Conservation (phyloP, 1,284 basidiomycete genomes). For the Boletus smithii region DNA sequence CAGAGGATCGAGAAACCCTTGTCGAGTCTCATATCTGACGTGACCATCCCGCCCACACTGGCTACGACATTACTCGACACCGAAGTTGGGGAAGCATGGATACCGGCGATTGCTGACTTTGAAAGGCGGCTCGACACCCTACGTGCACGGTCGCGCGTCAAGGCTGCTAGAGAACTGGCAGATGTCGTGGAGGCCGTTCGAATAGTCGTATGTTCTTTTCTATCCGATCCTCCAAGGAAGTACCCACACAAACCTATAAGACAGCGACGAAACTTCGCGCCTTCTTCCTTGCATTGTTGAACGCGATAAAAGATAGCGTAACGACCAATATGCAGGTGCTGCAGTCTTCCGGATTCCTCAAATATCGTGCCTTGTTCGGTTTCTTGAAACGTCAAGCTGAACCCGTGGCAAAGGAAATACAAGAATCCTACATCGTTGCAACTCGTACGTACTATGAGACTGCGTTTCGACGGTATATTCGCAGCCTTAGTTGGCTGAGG, state of each 20-base stretch:
- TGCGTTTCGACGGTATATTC: slow-evolving; percentile 85
- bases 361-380: slow-evolving; percentile 79
- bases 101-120: slow-evolving; percentile 74
- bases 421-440: slow-evolving; percentile 81
- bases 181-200: slow-evolving; percentile 83
- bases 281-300: slow-evolving; percentile 82
- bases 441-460: slow-evolving; percentile 95
- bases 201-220: slow-evolving; percentile 61
- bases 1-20: slow-evolving; percentile 89
- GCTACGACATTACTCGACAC: slow-evolving; percentile 82
- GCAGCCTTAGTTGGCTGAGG: slow-evolving; percentile 78
- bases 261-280: slow-evolving; percentile 85
- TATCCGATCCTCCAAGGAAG: not conserved
- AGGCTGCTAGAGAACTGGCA: slow-evolving; percentile 78
- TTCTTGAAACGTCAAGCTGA: slow-evolving; percentile 86
- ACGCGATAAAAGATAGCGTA: slow-evolving; percentile 79
- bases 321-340: slow-evolving; percentile 92
- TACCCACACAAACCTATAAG: slow-evolving; percentile 39
- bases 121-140: slow-evolving; percentile 72
- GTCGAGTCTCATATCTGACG: slow-evolving; percentile 73
- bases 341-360: slow-evolving; percentile 85
- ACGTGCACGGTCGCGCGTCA: slow-evolving; percentile 72
- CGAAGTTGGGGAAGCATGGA: slow-evolving; percentile 80
- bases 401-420: slow-evolving; percentile 83
- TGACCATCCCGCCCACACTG: slow-evolving; percentile 80